These are phyloP conservation scores for Capsella rubella DNA, from an alignment of 441 rosid species.

Conservation along the genomic window DNA sequence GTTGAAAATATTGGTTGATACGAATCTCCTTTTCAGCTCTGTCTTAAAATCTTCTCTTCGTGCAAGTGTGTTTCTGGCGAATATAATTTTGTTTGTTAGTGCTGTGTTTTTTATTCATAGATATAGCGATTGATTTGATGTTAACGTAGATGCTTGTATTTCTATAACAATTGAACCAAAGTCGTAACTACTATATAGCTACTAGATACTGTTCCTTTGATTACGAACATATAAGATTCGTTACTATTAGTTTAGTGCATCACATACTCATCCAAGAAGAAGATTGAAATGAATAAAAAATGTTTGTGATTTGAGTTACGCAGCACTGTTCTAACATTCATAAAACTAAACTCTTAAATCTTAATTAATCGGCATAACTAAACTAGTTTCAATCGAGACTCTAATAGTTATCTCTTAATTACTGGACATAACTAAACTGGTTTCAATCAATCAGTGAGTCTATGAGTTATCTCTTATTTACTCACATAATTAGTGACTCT, in stretches of 20 bases:
- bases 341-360: background rate
- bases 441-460: background rate
- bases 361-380: background rate
- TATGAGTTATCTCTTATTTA: too few relatives aligned
- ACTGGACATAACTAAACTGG: too few relatives aligned
- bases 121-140: too few relatives aligned
- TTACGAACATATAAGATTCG: conserved; percentile 57
- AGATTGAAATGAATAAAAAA: background rate
- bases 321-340: too few relatives aligned
- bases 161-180: too few relatives aligned
- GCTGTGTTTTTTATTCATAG: background rate
- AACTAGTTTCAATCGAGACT: conserved; percentile 33
- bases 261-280: background rate
- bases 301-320: background rate
- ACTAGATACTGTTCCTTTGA: conserved; percentile 73
- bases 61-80: conserved; percentile 44
- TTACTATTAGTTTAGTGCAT: conserved; percentile 15
- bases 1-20: conserved; percentile 53
- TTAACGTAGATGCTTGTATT: too few relatives aligned
- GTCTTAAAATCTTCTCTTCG: conserved; percentile 46
- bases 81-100: background rate
- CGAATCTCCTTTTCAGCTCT: conserved; percentile 81
- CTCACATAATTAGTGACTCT: too few relatives aligned
- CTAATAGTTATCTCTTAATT: too few relatives aligned
- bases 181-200: conserved; percentile 56